phyloP scores from a whole-genome alignment of 176 grass and related monocot genomes.

The Bromus sterilis region DNA sequence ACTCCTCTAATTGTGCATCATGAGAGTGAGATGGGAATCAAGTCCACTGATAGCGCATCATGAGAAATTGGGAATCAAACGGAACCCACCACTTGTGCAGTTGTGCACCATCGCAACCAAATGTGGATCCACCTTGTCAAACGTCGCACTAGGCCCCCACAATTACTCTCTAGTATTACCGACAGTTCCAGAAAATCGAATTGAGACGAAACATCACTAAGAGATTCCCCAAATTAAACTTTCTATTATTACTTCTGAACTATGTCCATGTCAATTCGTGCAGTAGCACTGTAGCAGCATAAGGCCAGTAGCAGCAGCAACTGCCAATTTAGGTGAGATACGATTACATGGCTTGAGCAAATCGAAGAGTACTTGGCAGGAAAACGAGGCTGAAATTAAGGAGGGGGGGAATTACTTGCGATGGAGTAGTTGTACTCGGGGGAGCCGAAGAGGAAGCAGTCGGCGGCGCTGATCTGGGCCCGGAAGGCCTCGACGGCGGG shows the following conservation, averaged over 20 bases:
- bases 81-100: neutral
- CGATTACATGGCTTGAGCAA: neutral
- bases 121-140: neutral
- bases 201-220: neutral
- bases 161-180: neutral
- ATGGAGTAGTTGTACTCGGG: conserved; percentile 90
- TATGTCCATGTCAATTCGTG: neutral
- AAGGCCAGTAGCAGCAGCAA: neutral
- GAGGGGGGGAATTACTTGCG: conserved; percentile 20
- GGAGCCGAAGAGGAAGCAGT: conserved; percentile 74
- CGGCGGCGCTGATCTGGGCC: conserved; percentile 38
- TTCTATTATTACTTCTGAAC: neutral
- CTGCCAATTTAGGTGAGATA: neutral
- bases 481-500: conserved; percentile 71
- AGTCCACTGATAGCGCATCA: neutral
- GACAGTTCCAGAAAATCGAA: neutral
- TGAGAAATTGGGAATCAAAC: neutral
- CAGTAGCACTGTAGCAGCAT: neutral
- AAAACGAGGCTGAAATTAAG: neutral
- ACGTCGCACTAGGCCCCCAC: neutral
- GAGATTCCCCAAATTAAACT: neutral
- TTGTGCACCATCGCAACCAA: neutral
- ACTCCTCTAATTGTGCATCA: neutral
- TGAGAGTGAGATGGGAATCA: neutral
- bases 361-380: neutral